Conservation (phyloP, 78 protist genomes). For the Tieghemostelium lacteum region DNA sequence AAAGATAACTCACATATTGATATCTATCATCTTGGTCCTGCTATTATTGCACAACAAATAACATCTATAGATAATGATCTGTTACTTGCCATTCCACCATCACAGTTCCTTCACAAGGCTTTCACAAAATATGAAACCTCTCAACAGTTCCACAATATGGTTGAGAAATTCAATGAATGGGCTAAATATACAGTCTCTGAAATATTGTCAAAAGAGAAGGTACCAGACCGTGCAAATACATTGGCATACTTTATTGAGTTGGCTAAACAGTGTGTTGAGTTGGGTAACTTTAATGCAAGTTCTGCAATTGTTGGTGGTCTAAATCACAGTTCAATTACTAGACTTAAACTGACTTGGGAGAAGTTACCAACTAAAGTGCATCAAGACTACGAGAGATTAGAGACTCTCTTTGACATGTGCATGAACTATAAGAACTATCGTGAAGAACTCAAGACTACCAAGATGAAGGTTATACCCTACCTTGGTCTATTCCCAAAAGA, state of each 20-base stretch:
- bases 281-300: conserved; percentile 53
- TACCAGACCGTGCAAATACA: conserved; percentile 20
- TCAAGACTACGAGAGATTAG: conserved; percentile 29
- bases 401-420: conserved; percentile 16
- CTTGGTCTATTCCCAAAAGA: conserved; percentile 53
- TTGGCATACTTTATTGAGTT: conserved; percentile 60
- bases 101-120: conserved; percentile 63
- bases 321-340: conserved; percentile 21
- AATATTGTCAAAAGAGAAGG: conserved; percentile 37
- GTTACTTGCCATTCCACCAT: conserved; percentile 54
- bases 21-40: conserved; percentile 36
- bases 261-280: conserved; percentile 55
- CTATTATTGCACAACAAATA: conserved; percentile 36
- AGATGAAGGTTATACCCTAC: conserved; percentile 34
- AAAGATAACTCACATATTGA: conserved; percentile 13
- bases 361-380: conserved; percentile 26
- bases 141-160: conserved; percentile 69
- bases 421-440: conserved; percentile 73
- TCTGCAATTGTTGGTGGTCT: conserved; percentile 54
- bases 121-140: conserved; percentile 35
- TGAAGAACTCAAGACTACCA: conserved; percentile 33
- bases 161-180: conserved; percentile 59
- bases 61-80: conserved; percentile 56
- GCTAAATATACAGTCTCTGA: conserved; percentile 49
- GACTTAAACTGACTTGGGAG: conserved; percentile 61